phyloP scores from a whole-genome alignment of 2,329 filamentous ascomycete genomes.

The Arthrobotrys conoides region DNA sequence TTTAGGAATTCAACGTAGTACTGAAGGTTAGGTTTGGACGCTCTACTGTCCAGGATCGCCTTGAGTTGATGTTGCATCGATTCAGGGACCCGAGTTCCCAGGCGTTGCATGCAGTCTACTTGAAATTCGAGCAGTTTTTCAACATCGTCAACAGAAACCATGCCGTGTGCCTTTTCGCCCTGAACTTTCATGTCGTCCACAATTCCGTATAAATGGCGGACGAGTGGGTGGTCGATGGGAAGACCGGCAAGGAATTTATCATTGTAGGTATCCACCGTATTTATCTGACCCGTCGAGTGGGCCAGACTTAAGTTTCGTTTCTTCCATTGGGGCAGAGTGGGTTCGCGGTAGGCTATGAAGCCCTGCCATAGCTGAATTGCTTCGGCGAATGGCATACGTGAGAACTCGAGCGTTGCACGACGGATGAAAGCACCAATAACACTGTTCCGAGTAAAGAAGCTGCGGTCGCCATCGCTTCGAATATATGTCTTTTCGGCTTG shows the following conservation, averaged over 20 bases:
- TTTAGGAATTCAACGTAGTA: slow-evolving; percentile 79
- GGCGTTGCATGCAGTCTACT: slow-evolving; percentile 86
- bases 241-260: slow-evolving; percentile 53
- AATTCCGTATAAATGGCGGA: slow-evolving; percentile 71
- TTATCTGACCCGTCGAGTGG: slow-evolving; percentile 28
- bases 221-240: slow-evolving; percentile 66
- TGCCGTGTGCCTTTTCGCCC: slow-evolving; percentile 66
- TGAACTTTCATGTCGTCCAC: slow-evolving; percentile 66
- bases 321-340: slow-evolving; percentile 76
- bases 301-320: slow-evolving; percentile 68
- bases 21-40: slow-evolving; percentile 51
- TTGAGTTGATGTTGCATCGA: slow-evolving; percentile 80
- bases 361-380: slow-evolving; percentile 83
- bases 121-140: slow-evolving; percentile 88
- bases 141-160: slow-evolving; percentile 82
- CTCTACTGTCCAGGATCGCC: slow-evolving; percentile 75
- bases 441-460: slow-evolving; percentile 71
- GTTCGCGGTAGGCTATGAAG: slow-evolving; percentile 84
- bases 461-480: slow-evolving; percentile 62
- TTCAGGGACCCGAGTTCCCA: slow-evolving; percentile 82
- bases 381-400: slow-evolving; percentile 83
- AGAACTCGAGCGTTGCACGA: slow-evolving; percentile 82
- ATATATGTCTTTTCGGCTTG: slow-evolving; percentile 72
- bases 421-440: slow-evolving; percentile 86
- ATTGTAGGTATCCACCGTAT: slow-evolving; percentile 31